These are phyloP conservation scores for Kazachstania taianensis DNA, from an alignment of 805 yeast species.

Conservation along the genomic window DNA sequence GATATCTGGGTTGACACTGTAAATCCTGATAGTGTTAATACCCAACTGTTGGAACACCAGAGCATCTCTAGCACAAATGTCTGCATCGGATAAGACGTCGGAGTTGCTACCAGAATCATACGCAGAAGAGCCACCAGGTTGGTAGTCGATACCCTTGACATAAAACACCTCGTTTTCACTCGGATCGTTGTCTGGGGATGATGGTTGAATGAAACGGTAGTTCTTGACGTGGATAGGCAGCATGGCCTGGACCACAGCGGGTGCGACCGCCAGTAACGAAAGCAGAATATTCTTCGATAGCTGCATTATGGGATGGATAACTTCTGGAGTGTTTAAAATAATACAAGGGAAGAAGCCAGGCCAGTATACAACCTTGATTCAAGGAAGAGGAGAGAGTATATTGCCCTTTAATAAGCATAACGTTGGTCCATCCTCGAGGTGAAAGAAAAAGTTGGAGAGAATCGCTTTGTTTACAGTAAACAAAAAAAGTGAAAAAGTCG, in stretches of 20 bases:
- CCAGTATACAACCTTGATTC: slow-evolving; percentile 3
- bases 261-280: slow-evolving; percentile 10
- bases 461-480: too few species aligned
- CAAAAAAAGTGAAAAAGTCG: too few species aligned
- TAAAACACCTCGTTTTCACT: slow-evolving; percentile 50
- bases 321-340: too few species aligned
- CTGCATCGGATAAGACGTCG: slow-evolving; percentile 67
- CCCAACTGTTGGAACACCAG: slow-evolving; percentile 70
- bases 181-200: slow-evolving; percentile 29
- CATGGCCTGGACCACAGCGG: slow-evolving; percentile 32
- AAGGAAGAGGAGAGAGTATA: slow-evolving; percentile 8
- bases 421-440: too few species aligned
- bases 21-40: slow-evolving; percentile 74
- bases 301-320: not conserved
- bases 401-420: too few species aligned
- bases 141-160: slow-evolving; percentile 82
- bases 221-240: slow-evolving; percentile 49
- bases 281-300: slow-evolving; percentile 7
- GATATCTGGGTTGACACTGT: slow-evolving; percentile 71
- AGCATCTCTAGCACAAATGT: slow-evolving; percentile 71
- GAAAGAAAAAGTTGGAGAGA: too few species aligned
- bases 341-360: too few species aligned
- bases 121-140: slow-evolving; percentile 83
- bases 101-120: slow-evolving; percentile 24
- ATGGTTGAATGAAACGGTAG: slow-evolving; percentile 50